Conservation (phyloP, 176 grass and related monocot species). For the Cocos nucifera region DNA sequence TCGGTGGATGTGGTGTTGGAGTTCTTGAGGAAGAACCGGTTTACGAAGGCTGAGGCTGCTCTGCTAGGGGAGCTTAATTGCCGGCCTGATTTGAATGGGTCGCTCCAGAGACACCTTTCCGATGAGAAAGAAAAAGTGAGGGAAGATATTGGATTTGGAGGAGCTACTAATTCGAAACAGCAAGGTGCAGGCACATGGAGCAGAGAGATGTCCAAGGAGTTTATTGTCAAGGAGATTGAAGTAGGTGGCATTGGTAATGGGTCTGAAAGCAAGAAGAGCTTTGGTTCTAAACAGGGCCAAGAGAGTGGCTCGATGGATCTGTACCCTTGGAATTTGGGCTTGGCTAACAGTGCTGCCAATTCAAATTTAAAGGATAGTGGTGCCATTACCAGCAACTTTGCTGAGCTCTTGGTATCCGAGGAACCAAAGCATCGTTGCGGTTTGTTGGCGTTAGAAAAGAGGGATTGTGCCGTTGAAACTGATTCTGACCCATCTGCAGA, state of each 20-base stretch:
- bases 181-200: constrained; percentile 22
- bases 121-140: constrained; percentile 27
- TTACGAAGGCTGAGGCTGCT: constrained; percentile 19
- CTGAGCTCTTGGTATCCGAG: constrained; percentile 54
- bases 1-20: constrained; percentile 29
- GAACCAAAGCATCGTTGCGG: constrained; percentile 40
- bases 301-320: constrained; percentile 47
- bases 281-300: constrained; percentile 21
- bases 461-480: constrained; percentile 38
- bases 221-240: constrained; percentile 93
- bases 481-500: constrained; percentile 33
- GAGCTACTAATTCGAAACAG: constrained; percentile 18
- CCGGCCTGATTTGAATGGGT: constrained; percentile 19
- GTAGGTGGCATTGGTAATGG: constrained; percentile 39
- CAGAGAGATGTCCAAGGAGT: constrained; percentile 62
- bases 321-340: constrained; percentile 74
- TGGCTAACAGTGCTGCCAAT: constrained; percentile 23
- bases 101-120: neutral
- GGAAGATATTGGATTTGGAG: constrained; percentile 13
- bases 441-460: constrained; percentile 32
- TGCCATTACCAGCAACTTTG: constrained; percentile 53
- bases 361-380: neutral
- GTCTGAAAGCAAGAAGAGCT: constrained; percentile 34
- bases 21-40: constrained; percentile 24
- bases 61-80: constrained; percentile 13